Percentiles rank a stretch among this genome's conserved stretches.
These are phyloP conservation scores for Saccharomycopsis oosterbeekiorum DNA, from an alignment of 805 yeast genomes.

Conservation along the genomic window DNA sequence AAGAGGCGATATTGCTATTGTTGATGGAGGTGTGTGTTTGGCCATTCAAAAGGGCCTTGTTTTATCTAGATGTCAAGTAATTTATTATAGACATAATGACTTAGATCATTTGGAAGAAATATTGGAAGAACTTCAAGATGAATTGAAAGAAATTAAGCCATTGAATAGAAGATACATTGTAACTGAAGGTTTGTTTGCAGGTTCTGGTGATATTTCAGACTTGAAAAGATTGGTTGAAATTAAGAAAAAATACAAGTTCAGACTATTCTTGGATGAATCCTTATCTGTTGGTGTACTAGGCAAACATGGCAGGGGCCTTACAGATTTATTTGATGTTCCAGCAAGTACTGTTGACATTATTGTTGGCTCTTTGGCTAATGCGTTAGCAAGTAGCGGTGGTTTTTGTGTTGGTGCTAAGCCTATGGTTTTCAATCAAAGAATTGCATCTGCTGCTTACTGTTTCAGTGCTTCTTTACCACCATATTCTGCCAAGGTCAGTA, in stretches of 20 bases:
- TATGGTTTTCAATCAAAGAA: conserved; percentile 87
- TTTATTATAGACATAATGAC: conserved; percentile 75
- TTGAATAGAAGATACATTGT: conserved; percentile 84
- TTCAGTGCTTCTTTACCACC: conserved; percentile 95
- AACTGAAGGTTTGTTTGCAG: conserved; percentile 82
- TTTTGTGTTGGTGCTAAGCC: conserved; percentile 79
- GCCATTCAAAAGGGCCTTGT: conserved; percentile 82
- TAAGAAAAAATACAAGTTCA: conserved; percentile 72
- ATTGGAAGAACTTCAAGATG: conserved; percentile 49
- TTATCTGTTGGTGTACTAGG: conserved; percentile 84
- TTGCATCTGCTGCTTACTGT: conserved; percentile 81
- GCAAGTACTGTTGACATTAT: conserved; percentile 66
- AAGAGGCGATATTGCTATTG: conserved; percentile 88
- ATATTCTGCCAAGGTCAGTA: conserved; percentile 62
- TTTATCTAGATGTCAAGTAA: conserved; percentile 74
- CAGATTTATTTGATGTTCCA: conserved; percentile 62
- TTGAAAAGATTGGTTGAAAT: conserved; percentile 59
- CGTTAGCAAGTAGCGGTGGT: conserved; percentile 85
- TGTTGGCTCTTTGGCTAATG: conserved; percentile 73
- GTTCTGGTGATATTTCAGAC: conserved; percentile 70
- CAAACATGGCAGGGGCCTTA: conserved; percentile 70
- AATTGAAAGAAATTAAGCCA: conserved; percentile 56
- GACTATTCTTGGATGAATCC: conserved; percentile 82
- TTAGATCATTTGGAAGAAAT: conserved; percentile 69
- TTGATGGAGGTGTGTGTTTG: conserved; percentile 67